phyloP scores from a whole-genome alignment of 169 alveolate species.

The Theileria orientalis region DNA sequence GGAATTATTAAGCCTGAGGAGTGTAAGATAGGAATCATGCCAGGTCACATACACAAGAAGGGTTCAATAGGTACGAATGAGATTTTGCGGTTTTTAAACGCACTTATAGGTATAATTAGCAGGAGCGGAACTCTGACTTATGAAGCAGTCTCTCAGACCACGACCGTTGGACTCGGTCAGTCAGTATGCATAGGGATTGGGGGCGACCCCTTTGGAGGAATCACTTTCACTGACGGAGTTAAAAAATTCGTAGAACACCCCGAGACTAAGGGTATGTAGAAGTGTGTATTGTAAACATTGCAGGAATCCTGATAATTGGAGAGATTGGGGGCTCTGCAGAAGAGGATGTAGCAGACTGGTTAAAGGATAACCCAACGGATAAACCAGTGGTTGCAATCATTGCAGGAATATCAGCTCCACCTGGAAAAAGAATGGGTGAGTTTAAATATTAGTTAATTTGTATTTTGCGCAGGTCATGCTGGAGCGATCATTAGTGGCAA shows the following conservation, averaged over 20 bases:
- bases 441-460: not conserved
- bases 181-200: slow-evolving; percentile 97
- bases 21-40: slow-evolving; percentile 98
- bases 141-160: slow-evolving; percentile 97
- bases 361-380: slow-evolving; percentile 80
- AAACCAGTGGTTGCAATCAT: slow-evolving; percentile 94
- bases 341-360: slow-evolving; percentile 96
- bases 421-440: slow-evolving; percentile 94
- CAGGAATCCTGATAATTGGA: slow-evolving; percentile 94
- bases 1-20: slow-evolving; percentile 98
- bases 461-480: slow-evolving; percentile 88
- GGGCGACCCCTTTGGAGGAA: slow-evolving; percentile 98
- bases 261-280: slow-evolving; percentile 86
- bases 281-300: not conserved
- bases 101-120: slow-evolving; percentile 76
- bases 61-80: slow-evolving; percentile 82
- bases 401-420: slow-evolving; percentile 97
- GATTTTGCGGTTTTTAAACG: not conserved
- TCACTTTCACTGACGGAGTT: slow-evolving; percentile 94
- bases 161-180: slow-evolving; percentile 95
- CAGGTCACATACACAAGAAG: slow-evolving; percentile 92
- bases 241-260: slow-evolving; percentile 91
- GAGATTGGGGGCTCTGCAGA: slow-evolving; percentile 98
- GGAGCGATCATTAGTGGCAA: slow-evolving; percentile 97
- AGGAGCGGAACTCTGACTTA: slow-evolving; percentile 95